Evolutionary conservation across 2,329 filamentous ascomycete species (phyloP).

Genomic region (Fusarium phyllophilum): DNA sequence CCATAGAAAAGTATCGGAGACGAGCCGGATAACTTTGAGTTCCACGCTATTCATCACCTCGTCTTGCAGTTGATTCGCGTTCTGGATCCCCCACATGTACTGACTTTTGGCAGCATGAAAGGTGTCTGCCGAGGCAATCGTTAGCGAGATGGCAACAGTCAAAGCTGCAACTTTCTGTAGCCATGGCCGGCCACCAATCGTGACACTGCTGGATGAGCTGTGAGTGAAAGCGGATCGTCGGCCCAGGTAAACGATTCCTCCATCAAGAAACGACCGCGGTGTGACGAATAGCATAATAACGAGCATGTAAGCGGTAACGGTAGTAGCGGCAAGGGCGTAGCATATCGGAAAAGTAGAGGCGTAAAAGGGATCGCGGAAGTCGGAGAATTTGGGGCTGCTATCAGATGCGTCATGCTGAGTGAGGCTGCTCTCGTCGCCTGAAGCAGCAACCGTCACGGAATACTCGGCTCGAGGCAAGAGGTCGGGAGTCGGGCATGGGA

Average conservation of each 20-base stretch:
- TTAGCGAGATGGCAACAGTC: conserved; percentile 84
- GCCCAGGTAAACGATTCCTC: conserved; percentile 83
- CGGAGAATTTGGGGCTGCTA: conserved; percentile 61
- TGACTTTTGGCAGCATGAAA: conserved; percentile 85
- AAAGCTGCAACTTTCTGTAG: conserved; percentile 84
- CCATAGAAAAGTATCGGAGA: conserved; percentile 97
- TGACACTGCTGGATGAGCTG: conserved; percentile 80
- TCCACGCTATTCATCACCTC: conserved; percentile 86
- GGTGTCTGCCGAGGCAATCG: conserved; percentile 91
- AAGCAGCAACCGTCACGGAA: conserved; percentile 53
- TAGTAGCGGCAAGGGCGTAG: conserved; percentile 91
- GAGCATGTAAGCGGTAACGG: conserved; percentile 89
- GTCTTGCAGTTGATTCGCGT: conserved; percentile 78
- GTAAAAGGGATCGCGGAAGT: conserved; percentile 89
- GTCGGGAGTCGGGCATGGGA: conserved; percentile 45
- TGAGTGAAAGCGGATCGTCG: conserved; percentile 87
- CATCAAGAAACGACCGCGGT: conserved; percentile 91
- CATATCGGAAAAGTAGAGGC: conserved; percentile 92
- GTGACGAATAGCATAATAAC: conserved; percentile 95
- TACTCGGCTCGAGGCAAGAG: conserved; percentile 34
- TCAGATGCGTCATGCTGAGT: conserved; percentile 44
- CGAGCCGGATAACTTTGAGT: conserved; percentile 88
- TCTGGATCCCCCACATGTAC: conserved; percentile 81
- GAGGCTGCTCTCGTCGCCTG: conserved; percentile 50
- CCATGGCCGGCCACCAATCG: conserved; percentile 92